Evolutionary conservation across 352 stramenopile genomes (phyloP).

Genomic region (Phytopythium oedochilum): DNA sequence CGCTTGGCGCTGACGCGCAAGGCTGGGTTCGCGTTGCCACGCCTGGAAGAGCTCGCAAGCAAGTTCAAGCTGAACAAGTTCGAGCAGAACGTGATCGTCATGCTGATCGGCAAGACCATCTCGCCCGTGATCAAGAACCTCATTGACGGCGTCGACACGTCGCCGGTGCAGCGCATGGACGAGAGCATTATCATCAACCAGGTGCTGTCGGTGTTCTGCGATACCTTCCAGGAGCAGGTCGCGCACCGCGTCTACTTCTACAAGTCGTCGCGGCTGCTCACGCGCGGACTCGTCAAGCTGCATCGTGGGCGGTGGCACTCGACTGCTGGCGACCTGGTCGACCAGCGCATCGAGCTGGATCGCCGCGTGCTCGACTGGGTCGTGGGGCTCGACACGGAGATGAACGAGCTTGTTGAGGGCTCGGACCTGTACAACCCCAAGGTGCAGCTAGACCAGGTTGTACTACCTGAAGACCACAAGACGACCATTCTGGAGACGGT

Average conservation of each 20-base stretch:
- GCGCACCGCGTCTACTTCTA: slow-evolving; percentile 86
- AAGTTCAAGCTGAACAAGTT: slow-evolving; percentile 87
- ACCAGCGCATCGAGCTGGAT: slow-evolving; percentile 83
- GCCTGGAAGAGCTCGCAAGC: slow-evolving; percentile 63
- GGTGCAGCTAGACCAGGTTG: slow-evolving; percentile 77
- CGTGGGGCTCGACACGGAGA: slow-evolving; percentile 84
- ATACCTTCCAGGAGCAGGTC: slow-evolving; percentile 87
- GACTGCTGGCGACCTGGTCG: slow-evolving; percentile 77
- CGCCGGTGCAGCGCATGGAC: slow-evolving; percentile 84
- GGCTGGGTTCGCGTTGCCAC: slow-evolving; percentile 52
- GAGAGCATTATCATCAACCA: slow-evolving; percentile 89
- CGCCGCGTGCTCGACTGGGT: slow-evolving; percentile 85
- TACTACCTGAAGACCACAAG: slow-evolving; percentile 84
- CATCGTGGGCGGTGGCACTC: slow-evolving; percentile 81
- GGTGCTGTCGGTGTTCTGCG: slow-evolving; percentile 84
- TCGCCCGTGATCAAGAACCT: slow-evolving; percentile 88
- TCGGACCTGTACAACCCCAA: slow-evolving; percentile 85
- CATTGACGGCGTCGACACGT: slow-evolving; percentile 81
- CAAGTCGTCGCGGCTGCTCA: slow-evolving; percentile 79
- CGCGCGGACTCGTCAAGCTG: slow-evolving; percentile 74
- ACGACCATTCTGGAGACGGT: slow-evolving; percentile 74
- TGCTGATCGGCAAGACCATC: slow-evolving; percentile 89
- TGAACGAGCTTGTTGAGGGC: slow-evolving; percentile 88
- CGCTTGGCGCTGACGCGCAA: slow-evolving; percentile 60
- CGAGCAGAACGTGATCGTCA: slow-evolving; percentile 88